Evolutionary conservation across 495 filamentous ascomycete species (phyloP).

Genomic region (Xylaria intraflava): DNA sequence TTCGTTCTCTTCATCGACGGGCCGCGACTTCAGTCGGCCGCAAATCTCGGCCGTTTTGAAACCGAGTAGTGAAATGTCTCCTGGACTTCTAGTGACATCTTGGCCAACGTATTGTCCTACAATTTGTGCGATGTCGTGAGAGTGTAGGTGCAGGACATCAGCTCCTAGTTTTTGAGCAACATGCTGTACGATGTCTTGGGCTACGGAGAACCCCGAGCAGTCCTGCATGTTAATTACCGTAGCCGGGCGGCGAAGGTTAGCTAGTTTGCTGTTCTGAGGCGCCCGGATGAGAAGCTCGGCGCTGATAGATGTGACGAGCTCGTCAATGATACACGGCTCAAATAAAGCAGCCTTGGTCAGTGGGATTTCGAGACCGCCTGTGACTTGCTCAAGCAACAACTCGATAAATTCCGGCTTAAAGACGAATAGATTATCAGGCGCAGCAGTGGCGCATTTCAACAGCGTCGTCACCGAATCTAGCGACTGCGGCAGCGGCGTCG

Average conservation of each 20-base stretch:
- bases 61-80: conserved; percentile 50
- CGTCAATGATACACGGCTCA: conserved; percentile 18
- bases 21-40: conserved; percentile 22
- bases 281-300: conserved; percentile 28
- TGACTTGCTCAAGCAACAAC: neutral
- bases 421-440: neutral
- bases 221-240: conserved; percentile 34
- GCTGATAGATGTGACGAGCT: conserved; percentile 31
- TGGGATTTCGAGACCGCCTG: conserved; percentile 1
- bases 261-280: conserved; percentile 14
- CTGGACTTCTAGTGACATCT: conserved; percentile 37
- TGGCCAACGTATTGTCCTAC: conserved; percentile 69
- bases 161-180: conserved; percentile 56
- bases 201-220: conserved; percentile 25
- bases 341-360: conserved; percentile 10
- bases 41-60: conserved; percentile 52
- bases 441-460: neutral
- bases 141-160: conserved; percentile 72
- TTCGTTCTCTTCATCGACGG: conserved; percentile 9
- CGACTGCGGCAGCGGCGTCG: conserved; percentile 1
- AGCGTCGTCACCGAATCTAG: conserved; percentile 7
- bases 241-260: conserved; percentile 28
- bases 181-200: conserved; percentile 29
- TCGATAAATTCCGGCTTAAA: neutral
- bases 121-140: conserved; percentile 74